Conservation (phyloP, 2,329 filamentous ascomycete species). For the Aureobasidium melanogenum region DNA sequence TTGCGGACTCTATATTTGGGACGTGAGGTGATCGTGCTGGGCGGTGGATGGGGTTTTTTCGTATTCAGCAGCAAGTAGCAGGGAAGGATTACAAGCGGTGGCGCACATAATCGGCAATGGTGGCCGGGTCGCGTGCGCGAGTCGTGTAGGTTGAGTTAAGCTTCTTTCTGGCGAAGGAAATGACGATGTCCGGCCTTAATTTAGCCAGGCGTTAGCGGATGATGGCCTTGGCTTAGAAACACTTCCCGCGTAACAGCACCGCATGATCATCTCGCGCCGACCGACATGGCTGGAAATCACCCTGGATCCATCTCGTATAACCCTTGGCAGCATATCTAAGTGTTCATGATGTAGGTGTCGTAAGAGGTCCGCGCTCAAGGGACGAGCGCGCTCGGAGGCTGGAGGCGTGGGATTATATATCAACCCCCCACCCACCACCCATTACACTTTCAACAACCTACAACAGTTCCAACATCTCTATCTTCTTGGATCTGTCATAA, state of each 20-base stretch:
- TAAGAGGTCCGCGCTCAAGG: not conserved
- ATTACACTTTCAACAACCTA: not conserved
- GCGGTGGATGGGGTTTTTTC: not conserved
- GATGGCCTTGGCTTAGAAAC: not conserved
- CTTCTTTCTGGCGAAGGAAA: constrained; percentile 1
- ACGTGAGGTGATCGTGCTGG: not conserved
- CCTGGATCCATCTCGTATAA: not conserved
- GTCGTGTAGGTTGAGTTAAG: not conserved
- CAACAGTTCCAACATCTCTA: not conserved
- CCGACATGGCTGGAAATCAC: not conserved
- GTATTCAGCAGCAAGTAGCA: not conserved
- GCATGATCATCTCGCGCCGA: not conserved
- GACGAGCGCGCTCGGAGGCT: not conserved
- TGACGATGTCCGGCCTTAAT: constrained; percentile 2
- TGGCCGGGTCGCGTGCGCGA: not conserved
- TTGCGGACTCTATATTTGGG: not conserved
- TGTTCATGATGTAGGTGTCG: not conserved
- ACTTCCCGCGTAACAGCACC: not conserved
- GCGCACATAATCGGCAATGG: not conserved
- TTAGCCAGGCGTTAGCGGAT: not conserved
- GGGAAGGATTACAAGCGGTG: not conserved
- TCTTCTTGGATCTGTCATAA: not conserved
- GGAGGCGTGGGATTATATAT: not conserved
- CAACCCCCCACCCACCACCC: not conserved
- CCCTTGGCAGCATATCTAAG: not conserved